Evolutionary conservation across 192 early-diverging fungal genomes (phyloP).

Genomic region (Mortierella antarctica): DNA sequence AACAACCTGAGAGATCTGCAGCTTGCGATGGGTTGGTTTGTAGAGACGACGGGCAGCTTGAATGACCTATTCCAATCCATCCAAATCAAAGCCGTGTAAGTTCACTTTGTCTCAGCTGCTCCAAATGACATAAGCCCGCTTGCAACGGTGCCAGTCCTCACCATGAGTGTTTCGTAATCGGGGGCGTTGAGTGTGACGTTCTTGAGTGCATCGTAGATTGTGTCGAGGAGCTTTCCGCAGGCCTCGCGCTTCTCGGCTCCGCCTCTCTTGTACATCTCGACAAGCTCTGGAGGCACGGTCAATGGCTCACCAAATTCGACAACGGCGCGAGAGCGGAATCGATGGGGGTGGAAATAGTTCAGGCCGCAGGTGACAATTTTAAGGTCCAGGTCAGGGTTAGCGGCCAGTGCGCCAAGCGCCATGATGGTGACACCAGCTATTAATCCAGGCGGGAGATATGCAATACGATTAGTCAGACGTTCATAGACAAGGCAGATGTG

Average conservation of each 20-base stretch:
- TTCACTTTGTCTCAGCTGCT: background rate
- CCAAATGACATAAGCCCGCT: background rate
- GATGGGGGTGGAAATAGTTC: conserved; percentile 95
- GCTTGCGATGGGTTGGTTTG: conserved; percentile 84
- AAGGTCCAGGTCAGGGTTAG: conserved; percentile 85
- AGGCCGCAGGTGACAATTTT: conserved; percentile 94
- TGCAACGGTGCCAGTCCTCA: conserved; percentile 23
- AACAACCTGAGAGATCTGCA: conserved; percentile 87
- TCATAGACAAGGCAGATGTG: conserved; percentile 4
- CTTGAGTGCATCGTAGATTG: conserved; percentile 82
- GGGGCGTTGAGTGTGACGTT: conserved; percentile 93
- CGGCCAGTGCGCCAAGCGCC: conserved; percentile 90
- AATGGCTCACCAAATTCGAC: conserved; percentile 97
- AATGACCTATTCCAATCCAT: conserved; percentile 64
- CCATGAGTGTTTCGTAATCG: conserved; percentile 94
- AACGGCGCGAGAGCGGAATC: conserved; percentile 97
- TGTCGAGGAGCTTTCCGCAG: conserved; percentile 81
- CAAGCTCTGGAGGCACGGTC: conserved; percentile 77
- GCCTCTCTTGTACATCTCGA: conserved; percentile 86
- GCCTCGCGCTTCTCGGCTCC: conserved; percentile 88
- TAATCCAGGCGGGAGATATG: background rate
- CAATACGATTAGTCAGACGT: background rate
- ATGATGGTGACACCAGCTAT: conserved; percentile 83
- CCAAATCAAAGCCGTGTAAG: background rate
- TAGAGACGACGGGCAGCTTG: conserved; percentile 96